Conservation (phyloP, 108 stramenopile species). For the Nitzschia sp. region DNA sequence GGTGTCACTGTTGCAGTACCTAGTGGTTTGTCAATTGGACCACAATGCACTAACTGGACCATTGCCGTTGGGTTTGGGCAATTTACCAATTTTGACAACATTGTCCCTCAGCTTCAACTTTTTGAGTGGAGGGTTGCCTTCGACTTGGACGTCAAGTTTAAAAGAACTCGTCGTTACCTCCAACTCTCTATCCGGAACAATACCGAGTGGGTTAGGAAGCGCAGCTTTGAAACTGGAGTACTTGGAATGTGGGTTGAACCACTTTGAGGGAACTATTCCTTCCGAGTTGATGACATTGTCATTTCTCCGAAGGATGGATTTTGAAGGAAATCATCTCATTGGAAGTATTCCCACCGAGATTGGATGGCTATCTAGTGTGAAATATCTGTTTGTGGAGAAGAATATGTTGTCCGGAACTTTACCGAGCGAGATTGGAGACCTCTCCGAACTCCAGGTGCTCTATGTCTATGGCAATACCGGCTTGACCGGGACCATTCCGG, state of each 20-base stretch:
- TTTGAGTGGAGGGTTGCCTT: too few relatives aligned
- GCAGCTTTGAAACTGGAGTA: too few relatives aligned
- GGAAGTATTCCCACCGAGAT: not conserved
- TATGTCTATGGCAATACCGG: too few relatives aligned
- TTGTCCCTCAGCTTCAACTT: not conserved
- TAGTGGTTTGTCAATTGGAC: not conserved
- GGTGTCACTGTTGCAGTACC: not conserved
- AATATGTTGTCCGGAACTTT: not conserved
- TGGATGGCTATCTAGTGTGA: not conserved
- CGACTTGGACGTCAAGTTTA: too few relatives aligned
- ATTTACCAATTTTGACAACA: not conserved
- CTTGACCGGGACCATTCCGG: too few relatives aligned
- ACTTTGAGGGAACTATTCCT: not conserved
- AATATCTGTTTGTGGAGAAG: not conserved
- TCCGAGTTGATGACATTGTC: not conserved
- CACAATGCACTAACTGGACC: too few relatives aligned
- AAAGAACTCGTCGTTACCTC: too few relatives aligned
- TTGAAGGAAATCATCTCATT: not conserved
- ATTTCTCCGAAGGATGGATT: not conserved
- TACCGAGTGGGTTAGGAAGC: too few relatives aligned
- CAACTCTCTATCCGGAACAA: too few relatives aligned
- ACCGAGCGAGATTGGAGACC: not conserved
- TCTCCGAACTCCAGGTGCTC: too few relatives aligned
- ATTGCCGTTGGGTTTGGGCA: not conserved
- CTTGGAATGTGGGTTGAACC: too few relatives aligned